phyloP scores from a whole-genome alignment of 2,329 filamentous ascomycete genomes.

The Pseudonectria foliicola region DNA sequence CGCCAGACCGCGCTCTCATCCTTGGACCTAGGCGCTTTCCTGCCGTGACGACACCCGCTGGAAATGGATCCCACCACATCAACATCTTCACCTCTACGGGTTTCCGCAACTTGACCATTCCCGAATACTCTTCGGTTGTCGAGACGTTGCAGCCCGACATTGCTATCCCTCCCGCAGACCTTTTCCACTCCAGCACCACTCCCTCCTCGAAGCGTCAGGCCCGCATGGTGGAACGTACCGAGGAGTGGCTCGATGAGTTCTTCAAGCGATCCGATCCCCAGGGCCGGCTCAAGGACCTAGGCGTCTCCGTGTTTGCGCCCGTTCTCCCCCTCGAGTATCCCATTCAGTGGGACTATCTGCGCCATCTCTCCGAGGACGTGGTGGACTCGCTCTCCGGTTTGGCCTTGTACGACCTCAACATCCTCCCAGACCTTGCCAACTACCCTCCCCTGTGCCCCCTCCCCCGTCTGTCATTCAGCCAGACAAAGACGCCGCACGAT shows the following conservation, averaged over 20 bases:
- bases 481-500: slow-evolving; percentile 64
- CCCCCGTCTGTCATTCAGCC: slow-evolving; percentile 67
- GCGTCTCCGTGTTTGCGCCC: slow-evolving; percentile 50
- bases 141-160: slow-evolving; percentile 70
- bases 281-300: slow-evolving; percentile 19
- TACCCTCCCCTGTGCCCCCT: slow-evolving; percentile 50
- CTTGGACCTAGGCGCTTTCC: slow-evolving; percentile 73
- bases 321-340: slow-evolving; percentile 69
- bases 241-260: slow-evolving; percentile 70
- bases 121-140: slow-evolving; percentile 61
- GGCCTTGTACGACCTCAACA: slow-evolving; percentile 68
- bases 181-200: slow-evolving; percentile 39
- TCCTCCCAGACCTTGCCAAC: slow-evolving; percentile 58
- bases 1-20: slow-evolving; percentile 58
- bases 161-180: slow-evolving; percentile 69
- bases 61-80: slow-evolving; percentile 64
- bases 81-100: slow-evolving; percentile 82
- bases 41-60: slow-evolving; percentile 62
- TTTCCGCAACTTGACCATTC: slow-evolving; percentile 62
- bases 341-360: slow-evolving; percentile 73
- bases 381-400: slow-evolving; percentile 55
- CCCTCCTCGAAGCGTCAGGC: slow-evolving; percentile 65
- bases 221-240: slow-evolving; percentile 81
- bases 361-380: slow-evolving; percentile 60
- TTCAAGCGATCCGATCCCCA: slow-evolving; percentile 33